Conservation (phyloP, 1,284 basidiomycete genomes). For the Trametes hirsuta region DNA sequence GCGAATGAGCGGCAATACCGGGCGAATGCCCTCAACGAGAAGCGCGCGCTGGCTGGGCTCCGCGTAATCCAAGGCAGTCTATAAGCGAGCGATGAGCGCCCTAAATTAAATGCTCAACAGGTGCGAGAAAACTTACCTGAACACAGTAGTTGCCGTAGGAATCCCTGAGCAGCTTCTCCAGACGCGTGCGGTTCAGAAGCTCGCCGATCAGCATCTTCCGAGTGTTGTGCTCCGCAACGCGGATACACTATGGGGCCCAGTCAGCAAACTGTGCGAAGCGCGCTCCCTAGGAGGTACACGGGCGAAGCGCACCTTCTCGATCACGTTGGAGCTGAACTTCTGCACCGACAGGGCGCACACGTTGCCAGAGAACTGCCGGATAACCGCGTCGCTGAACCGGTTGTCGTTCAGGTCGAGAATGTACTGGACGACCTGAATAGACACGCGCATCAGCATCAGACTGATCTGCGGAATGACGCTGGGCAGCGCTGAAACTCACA, state of each 20-base stretch:
- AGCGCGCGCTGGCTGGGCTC: constrained; percentile 84
- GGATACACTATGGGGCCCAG: constrained; percentile 75
- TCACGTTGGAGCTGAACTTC: constrained; percentile 97
- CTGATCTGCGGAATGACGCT: background rate
- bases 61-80: constrained; percentile 96
- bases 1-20: constrained; percentile 93
- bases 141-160: constrained; percentile 97
- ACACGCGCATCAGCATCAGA: constrained; percentile 19
- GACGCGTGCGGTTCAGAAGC: constrained; percentile 89
- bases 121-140: constrained; percentile 52
- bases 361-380: constrained; percentile 97
- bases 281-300: constrained; percentile 1
- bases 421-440: constrained; percentile 85
- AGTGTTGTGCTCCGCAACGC: constrained; percentile 93
- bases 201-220: constrained; percentile 97
- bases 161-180: constrained; percentile 95
- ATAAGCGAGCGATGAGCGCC: constrained; percentile 13
- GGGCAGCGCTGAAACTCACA: constrained; percentile 48
- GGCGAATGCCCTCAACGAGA: constrained; percentile 93
- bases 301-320: constrained; percentile 72
- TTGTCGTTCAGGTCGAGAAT: constrained; percentile 98
- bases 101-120: constrained; percentile 3
- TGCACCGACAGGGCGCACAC: constrained; percentile 98
- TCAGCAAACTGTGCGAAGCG: constrained; percentile 15
- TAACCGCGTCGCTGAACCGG: constrained; percentile 96